phyloP scores from a whole-genome alignment of 192 early-diverging fungal species.

The Thoreauomyces humboldtii region DNA sequence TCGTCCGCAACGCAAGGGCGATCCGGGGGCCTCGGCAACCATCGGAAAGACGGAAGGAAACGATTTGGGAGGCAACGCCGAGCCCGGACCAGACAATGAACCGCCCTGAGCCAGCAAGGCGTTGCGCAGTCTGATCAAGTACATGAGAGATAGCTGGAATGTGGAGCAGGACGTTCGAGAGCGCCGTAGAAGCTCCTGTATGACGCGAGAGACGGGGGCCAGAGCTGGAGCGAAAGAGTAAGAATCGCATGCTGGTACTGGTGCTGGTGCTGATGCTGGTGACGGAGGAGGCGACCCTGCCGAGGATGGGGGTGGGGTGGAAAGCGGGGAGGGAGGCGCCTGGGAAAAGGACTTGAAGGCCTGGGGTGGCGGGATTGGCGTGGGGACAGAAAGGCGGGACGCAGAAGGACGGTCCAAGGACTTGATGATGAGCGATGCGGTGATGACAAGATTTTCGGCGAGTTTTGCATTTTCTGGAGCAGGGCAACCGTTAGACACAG shows the following conservation, averaged over 20 bases:
- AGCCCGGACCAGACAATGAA: too few relatives aligned
- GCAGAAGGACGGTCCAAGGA: conserved; percentile 41
- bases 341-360: too few relatives aligned
- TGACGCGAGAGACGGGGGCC: conserved; percentile 62
- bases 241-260: background rate
- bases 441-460: conserved; percentile 44
- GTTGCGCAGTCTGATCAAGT: conserved; percentile 60
- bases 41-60: background rate
- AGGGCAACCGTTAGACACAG: too few relatives aligned
- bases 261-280: background rate
- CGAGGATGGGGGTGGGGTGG: background rate
- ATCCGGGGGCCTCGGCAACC: background rate
- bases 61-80: background rate
- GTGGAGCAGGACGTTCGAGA: conserved; percentile 77
- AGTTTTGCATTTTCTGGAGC: conserved; percentile 23
- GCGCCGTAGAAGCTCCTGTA: conserved; percentile 72
- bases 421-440: conserved; percentile 64
- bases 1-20: conserved; percentile 53
- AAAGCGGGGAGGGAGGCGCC: background rate
- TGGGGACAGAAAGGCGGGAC: too few relatives aligned
- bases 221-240: conserved; percentile 6
- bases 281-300: background rate
- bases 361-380: too few relatives aligned
- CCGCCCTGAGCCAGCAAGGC: background rate
- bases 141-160: conserved; percentile 74